Evolutionary conservation across 2,329 filamentous ascomycete genomes (phyloP).

Genomic region (Nigrograna mackinnonii): DNA sequence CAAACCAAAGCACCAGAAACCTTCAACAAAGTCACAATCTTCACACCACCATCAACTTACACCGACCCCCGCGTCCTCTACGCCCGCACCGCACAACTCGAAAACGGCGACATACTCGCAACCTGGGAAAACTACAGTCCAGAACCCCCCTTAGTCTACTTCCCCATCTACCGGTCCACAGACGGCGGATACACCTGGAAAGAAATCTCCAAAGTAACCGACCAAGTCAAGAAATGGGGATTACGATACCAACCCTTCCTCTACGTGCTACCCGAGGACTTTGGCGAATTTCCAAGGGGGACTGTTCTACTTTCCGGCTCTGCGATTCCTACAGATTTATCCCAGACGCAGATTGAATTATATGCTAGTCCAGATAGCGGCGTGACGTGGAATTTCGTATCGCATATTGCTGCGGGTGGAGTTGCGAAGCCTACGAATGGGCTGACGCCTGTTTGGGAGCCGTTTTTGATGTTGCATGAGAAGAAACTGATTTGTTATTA

Average conservation of each 20-base stretch:
- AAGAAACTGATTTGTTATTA: constrained; percentile 68
- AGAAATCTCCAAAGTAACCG: constrained; percentile 64
- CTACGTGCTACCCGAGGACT: constrained; percentile 62
- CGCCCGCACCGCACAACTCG: constrained; percentile 53
- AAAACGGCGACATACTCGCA: constrained; percentile 50
- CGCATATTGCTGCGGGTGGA: constrained; percentile 67
- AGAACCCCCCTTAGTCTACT: constrained; percentile 48
- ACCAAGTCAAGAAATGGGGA: constrained; percentile 67
- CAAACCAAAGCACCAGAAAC: constrained; percentile 23
- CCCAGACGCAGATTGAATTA: constrained; percentile 68
- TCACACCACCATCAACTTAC: constrained; percentile 48
- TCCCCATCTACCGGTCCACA: constrained; percentile 51
- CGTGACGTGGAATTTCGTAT: constrained; percentile 67
- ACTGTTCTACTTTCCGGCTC: constrained; percentile 67
- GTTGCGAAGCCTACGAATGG: constrained; percentile 66
- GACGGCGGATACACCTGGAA: constrained; percentile 61
- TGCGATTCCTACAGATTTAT: constrained; percentile 62
- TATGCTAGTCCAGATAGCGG: constrained; percentile 68
- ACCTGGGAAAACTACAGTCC: constrained; percentile 61
- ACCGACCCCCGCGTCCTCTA: constrained; percentile 55
- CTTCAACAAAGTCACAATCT: constrained; percentile 44
- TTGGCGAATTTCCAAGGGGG: constrained; percentile 63
- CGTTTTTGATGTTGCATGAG: constrained; percentile 65
- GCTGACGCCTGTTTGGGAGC: constrained; percentile 73
- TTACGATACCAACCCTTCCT: constrained; percentile 71